A percentile compares a stretch with the other conserved stretches of the same genome.
phyloP scores from a whole-genome alignment of 2,329 filamentous ascomycete genomes.

The Stagonosporopsis vannaccii region DNA sequence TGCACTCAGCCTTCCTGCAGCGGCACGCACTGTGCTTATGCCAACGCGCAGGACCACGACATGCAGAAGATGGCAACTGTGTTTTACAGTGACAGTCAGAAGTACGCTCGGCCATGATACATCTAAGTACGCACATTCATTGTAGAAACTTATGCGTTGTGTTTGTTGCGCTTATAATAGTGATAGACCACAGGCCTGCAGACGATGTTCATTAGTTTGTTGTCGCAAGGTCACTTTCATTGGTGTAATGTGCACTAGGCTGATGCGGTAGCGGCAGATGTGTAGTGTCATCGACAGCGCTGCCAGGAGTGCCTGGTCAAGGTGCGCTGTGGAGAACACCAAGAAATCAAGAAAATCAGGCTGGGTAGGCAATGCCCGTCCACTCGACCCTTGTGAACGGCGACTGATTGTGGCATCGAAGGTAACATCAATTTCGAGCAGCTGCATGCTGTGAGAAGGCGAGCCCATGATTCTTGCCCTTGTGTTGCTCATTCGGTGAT shows the following conservation, averaged over 20 bases:
- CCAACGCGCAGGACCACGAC: slow-evolving; percentile 28
- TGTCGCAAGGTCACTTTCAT: slow-evolving; percentile 6
- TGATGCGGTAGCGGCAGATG: slow-evolving; percentile 25
- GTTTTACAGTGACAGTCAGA: slow-evolving; percentile 12
- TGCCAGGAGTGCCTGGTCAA: slow-evolving; percentile 4
- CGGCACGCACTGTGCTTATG: slow-evolving; percentile 37
- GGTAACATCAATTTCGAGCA: slow-evolving; percentile 8
- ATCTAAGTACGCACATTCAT: background rate
- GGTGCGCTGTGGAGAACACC: background rate
- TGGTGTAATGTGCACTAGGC: background rate
- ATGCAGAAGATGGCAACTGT: slow-evolving; percentile 28
- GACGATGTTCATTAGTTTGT: slow-evolving; percentile 4
- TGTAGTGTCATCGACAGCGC: slow-evolving; percentile 26
- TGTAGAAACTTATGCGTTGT: no score
- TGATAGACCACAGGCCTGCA: background rate
- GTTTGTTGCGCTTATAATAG: background rate
- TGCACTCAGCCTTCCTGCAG: slow-evolving; percentile 44
- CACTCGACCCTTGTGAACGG: background rate
- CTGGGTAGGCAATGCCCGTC: background rate
- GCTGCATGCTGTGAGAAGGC: slow-evolving; percentile 18
- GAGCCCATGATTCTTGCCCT: slow-evolving; percentile 4
- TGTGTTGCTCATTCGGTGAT: slow-evolving; percentile 32
- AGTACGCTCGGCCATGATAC: slow-evolving; percentile 1
- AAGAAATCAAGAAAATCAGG: background rate
- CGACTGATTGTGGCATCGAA: background rate